Percentiles rank a stretch among this genome's conserved stretches.
These are phyloP conservation scores for Tilletia caries DNA, from an alignment of 1,284 basidiomycete species.

Conservation along the genomic window DNA sequence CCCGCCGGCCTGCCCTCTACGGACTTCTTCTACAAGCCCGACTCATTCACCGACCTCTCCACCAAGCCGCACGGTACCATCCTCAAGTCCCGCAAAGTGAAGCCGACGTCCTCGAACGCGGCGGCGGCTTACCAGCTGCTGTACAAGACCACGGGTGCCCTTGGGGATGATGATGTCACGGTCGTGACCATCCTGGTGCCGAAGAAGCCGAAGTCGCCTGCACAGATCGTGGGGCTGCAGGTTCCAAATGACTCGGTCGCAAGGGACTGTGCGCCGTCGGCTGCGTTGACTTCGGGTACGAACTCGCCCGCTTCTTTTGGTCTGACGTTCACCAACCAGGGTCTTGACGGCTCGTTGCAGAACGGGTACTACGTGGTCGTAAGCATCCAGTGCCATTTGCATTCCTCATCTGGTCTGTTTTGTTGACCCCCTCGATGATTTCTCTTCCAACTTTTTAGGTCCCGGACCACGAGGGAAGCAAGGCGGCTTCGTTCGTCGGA, in stretches of 20 bases:
- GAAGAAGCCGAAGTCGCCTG: too few species aligned
- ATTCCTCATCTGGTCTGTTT: too few species aligned
- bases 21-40: not conserved
- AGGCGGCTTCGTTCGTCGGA: slow-evolving; percentile 34
- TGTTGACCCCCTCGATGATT: too few species aligned
- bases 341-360: slow-evolving; percentile 32
- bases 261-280: slow-evolving; percentile 35
- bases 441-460: too few species aligned
- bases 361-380: slow-evolving; percentile 46
- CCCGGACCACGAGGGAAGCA: slow-evolving; percentile 41
- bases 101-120: not conserved
- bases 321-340: slow-evolving; percentile 23
- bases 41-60: too few species aligned
- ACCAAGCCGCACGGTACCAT: not conserved
- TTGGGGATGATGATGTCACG: slow-evolving; percentile 15
- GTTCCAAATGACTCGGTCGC: slow-evolving; percentile 34
- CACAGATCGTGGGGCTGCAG: slow-evolving; percentile 35
- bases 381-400: too few species aligned
- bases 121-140: slow-evolving; percentile 26
- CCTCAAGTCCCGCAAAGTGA: not conserved
- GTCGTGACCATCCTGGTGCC: slow-evolving; percentile 39
- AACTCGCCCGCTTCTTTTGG: slow-evolving; percentile 23
- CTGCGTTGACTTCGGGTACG: slow-evolving; percentile 21
- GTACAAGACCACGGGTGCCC: slow-evolving; percentile 31
- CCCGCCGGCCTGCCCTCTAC: not conserved